These are phyloP conservation scores for Alternaria metachromatica DNA, from an alignment of 2,329 filamentous ascomycete genomes.

Conservation along the genomic window DNA sequence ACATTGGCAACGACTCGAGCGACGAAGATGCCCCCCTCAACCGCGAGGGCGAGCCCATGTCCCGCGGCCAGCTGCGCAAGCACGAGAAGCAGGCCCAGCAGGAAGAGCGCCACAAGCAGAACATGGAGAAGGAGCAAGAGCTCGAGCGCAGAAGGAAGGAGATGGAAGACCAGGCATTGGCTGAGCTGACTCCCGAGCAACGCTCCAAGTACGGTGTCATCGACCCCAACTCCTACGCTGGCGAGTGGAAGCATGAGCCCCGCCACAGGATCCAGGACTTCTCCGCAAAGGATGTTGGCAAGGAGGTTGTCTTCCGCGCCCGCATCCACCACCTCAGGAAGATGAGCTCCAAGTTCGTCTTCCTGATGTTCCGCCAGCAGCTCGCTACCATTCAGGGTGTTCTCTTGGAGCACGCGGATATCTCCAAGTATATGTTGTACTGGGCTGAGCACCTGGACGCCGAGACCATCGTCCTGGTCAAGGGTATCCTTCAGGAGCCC, in stretches of 20 bases:
- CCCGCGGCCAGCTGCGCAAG: constrained; percentile 58
- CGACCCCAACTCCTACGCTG: constrained; percentile 65
- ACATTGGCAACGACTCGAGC: constrained; percentile 44
- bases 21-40: constrained; percentile 52
- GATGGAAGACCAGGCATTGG: constrained; percentile 56
- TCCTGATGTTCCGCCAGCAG: constrained; percentile 85
- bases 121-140: constrained; percentile 53
- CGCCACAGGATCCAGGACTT: constrained; percentile 61
- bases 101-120: constrained; percentile 54
- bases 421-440: constrained; percentile 78
- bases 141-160: constrained; percentile 57
- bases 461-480: constrained; percentile 80
- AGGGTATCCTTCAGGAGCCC: constrained; percentile 74
- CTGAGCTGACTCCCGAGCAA: constrained; percentile 65
- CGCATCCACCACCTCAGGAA: constrained; percentile 80
- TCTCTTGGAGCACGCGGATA: constrained; percentile 66
- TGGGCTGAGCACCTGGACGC: constrained; percentile 84
- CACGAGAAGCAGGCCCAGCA: constrained; percentile 54
- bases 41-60: constrained; percentile 58
- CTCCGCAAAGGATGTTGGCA: constrained; percentile 60
- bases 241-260: constrained; percentile 56
- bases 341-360: constrained; percentile 82
- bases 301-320: constrained; percentile 71
- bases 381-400: constrained; percentile 85
- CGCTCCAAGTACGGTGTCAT: constrained; percentile 64